Evolutionary conservation across 305 asterid species (phyloP).

Genomic region (Solanum hybrid): DNA sequence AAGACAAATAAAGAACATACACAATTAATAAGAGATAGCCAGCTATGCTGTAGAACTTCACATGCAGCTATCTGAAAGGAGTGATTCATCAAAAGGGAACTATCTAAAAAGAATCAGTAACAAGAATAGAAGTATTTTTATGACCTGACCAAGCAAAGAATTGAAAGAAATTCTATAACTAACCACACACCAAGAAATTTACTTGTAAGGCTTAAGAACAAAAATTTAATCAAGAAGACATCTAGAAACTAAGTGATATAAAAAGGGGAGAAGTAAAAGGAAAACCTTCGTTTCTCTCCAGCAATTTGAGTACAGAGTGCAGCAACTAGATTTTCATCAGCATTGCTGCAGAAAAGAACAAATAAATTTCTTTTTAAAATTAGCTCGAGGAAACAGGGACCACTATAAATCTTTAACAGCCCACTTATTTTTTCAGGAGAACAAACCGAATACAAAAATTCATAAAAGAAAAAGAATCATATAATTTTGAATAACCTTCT

Average conservation of each 20-base stretch:
- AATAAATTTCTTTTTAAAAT: background rate
- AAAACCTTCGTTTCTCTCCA: conserved; percentile 66
- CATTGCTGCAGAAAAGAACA: conserved; percentile 47
- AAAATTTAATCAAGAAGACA: conserved; percentile 7
- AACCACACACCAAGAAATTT: background rate
- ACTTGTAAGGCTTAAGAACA: conserved; percentile 1
- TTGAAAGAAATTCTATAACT: background rate
- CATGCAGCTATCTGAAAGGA: background rate
- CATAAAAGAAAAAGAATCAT: conserved; percentile 1
- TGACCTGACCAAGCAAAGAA: background rate
- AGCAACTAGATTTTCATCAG: conserved; percentile 88
- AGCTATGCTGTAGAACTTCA: background rate
- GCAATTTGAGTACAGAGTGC: conserved; percentile 75
- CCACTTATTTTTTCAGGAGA: background rate
- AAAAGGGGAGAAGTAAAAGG: conserved; percentile 10
- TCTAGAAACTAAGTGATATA: background rate
- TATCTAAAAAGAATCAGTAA: background rate
- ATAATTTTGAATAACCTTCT: conserved; percentile 55
- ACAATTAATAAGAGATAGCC: background rate
- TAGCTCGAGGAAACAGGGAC: background rate
- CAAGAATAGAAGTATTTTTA: background rate
- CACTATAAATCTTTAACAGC: background rate
- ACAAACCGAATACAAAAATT: background rate
- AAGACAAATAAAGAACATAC: conserved; percentile 11
- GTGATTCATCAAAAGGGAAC: background rate